Evolutionary conservation across 106 monocot genomes (phyloP), one percentile per base, ranked within the genome.

Genomic region (Platanthera guangdongensis): DNA sequence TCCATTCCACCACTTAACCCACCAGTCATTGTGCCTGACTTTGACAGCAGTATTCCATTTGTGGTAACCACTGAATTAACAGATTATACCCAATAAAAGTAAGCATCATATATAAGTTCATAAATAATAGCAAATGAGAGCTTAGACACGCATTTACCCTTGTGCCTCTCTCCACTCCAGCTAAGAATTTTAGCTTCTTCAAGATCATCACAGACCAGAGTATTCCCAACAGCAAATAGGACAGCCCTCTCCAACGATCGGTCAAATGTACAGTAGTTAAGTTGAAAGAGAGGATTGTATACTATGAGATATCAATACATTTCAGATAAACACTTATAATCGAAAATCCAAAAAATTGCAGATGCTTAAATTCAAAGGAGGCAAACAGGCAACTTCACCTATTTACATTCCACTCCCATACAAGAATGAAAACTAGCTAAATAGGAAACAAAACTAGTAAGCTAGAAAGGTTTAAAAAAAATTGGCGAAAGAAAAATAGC

Each of bases 11-110:
- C 94, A 81, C 90, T 99, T 78, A 90, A 76, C 32, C 99, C 99
- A 75, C 99, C 99, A 77, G 99, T 99, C 99, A 99, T 99, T 53
- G 94, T 94, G 64, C 99, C 99, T 72, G 99, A 86, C 78, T 99
- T 99, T 10, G 99, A 94, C 14, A 99, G 87, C 22, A 99, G 89
- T 68, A 92, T 94, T 73, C 99, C 99, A 90, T 99, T 92, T 74
- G 90, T 72, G 67, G 99, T 99, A 22, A 99, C 99, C 80, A 99
- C 99, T 99, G 80, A 13, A 79, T 54, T 28, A 16, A 64, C 8
- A 78, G 67, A 51, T 78, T 53, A 75, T 63, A 69, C 11, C 30
- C 52, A 78, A 57, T 16, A 47, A 75, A 21, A 60, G 67, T 67
- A 79, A 68, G 63, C 62, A 60, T 4, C 16, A 70, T 15, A 70